These are phyloP conservation scores for Skeletonema grethae DNA, from an alignment of 108 stramenopile species.

Conservation along the genomic window DNA sequence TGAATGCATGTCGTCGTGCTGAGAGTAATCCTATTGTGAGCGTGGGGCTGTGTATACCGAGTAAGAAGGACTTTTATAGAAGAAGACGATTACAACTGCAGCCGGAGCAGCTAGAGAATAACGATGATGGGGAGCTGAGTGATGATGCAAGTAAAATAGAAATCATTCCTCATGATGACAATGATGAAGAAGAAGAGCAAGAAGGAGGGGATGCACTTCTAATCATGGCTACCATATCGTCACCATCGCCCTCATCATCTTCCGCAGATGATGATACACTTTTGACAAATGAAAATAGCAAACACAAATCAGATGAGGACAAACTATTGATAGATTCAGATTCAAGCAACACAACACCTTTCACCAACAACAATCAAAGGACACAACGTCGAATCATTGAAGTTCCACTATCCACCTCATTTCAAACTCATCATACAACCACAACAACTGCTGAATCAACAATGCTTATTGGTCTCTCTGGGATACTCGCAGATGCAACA, in stretches of 20 bases:
- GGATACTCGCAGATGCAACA: slow-evolving; percentile 68
- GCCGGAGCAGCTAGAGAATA: background rate
- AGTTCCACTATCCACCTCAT: slow-evolving; percentile 30
- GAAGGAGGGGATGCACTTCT: slow-evolving; percentile 24
- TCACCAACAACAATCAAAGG: slow-evolving; percentile 8
- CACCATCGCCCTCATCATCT: slow-evolving; percentile 14
- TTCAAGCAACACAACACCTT: slow-evolving; percentile 2
- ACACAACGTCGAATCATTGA: slow-evolving; percentile 46
- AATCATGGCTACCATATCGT: slow-evolving; percentile 39
- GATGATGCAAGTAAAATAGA: background rate
- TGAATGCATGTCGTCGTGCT: slow-evolving; percentile 45
- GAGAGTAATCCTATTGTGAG: slow-evolving; percentile 65
- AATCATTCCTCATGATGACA: background rate
- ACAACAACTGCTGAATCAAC: slow-evolving; percentile 11
- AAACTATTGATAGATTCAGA: slow-evolving; percentile 9
- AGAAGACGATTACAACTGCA: too few species aligned
- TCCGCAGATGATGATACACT: background rate
- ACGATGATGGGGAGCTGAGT: background rate
- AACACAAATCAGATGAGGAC: background rate
- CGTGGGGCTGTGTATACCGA: slow-evolving; percentile 31
- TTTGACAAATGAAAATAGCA: background rate
- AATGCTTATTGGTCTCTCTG: slow-evolving; percentile 63
- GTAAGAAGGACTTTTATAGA: background rate
- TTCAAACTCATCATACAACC: slow-evolving; percentile 10
- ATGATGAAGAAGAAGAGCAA: background rate